phyloP scores from a whole-genome alignment of 2,329 filamentous ascomycete genomes.

The Daldinia sp. region DNA sequence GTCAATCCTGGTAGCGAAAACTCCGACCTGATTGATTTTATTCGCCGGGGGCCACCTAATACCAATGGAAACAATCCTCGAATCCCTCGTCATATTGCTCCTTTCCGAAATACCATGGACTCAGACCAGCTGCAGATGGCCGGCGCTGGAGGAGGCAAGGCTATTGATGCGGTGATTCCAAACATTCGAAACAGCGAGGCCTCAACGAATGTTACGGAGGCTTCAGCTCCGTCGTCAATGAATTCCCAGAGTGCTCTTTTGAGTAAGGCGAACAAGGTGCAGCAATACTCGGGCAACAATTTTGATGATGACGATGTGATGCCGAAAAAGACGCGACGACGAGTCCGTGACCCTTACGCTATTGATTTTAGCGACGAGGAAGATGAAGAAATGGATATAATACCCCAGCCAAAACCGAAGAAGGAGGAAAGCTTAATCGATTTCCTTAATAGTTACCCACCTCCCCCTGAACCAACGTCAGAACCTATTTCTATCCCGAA shows the following conservation, averaged over 20 bases:
- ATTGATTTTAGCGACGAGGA: constrained; percentile 82
- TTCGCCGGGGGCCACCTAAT: constrained; percentile 81
- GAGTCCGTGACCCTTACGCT: constrained; percentile 90
- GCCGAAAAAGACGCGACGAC: constrained; percentile 77
- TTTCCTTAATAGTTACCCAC: constrained; percentile 74
- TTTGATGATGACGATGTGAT: constrained; percentile 63
- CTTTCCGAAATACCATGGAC: constrained; percentile 86
- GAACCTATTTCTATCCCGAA: constrained; percentile 55
- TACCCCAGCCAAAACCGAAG: constrained; percentile 54
- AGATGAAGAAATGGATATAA: constrained; percentile 61
- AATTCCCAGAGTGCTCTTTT: constrained; percentile 79
- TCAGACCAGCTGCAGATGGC: constrained; percentile 73
- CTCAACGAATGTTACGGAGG: constrained; percentile 65
- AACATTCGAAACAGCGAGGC: constrained; percentile 65
- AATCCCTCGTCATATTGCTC: constrained; percentile 83
- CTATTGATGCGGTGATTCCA: constrained; percentile 65
- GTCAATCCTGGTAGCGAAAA: constrained; percentile 71
- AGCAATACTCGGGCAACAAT: constrained; percentile 47
- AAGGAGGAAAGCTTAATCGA: constrained; percentile 76
- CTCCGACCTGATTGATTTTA: constrained; percentile 93
- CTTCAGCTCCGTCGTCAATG: constrained; percentile 69
- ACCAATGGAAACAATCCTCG: constrained; percentile 67
- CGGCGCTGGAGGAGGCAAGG: constrained; percentile 61
- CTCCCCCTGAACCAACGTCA: constrained; percentile 61
- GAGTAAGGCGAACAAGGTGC: constrained; percentile 52